phyloP scores from a whole-genome alignment of 139 green algal species.

The Micractinium conductrix region DNA sequence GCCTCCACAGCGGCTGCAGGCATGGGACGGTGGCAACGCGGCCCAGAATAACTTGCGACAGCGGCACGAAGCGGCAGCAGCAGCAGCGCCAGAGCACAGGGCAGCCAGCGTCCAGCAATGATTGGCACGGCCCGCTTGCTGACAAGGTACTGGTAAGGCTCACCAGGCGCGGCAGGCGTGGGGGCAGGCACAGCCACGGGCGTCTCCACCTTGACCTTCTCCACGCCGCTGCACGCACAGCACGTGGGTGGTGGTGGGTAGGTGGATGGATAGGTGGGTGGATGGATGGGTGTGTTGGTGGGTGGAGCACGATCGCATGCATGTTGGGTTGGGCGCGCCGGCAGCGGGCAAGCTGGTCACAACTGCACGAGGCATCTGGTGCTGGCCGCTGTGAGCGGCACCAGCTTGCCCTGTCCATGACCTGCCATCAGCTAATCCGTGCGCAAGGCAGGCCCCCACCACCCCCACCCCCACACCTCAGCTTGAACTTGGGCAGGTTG shows the following conservation, averaged over 20 bases:
- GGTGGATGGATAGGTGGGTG: not conserved
- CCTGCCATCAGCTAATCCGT: no score
- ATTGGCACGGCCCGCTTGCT: not conserved
- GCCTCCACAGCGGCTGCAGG: not conserved
- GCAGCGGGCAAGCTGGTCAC: not conserved
- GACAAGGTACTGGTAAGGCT: not conserved
- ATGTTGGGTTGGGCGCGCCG: not conserved
- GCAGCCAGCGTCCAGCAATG: not conserved
- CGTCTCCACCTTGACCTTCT: slow-evolving; percentile 11
- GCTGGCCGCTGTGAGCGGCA: no score
- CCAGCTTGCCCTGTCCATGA: no score
- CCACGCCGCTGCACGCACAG: not conserved
- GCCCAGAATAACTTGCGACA: no score
- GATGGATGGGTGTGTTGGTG: not conserved
- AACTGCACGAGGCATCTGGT: not conserved
- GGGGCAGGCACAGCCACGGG: not conserved
- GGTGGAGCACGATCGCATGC: no score
- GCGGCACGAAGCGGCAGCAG: not conserved
- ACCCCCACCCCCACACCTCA: not conserved
- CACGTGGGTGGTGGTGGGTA: not conserved
- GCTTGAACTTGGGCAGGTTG: not conserved
- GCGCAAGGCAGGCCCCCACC: no score
- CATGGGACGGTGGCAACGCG: not conserved
- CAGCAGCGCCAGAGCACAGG: no score
- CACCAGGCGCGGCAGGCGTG: not conserved